Conservation (phyloP, 2,329 filamentous ascomycete genomes). For the Claviceps fusiformis region DNA sequence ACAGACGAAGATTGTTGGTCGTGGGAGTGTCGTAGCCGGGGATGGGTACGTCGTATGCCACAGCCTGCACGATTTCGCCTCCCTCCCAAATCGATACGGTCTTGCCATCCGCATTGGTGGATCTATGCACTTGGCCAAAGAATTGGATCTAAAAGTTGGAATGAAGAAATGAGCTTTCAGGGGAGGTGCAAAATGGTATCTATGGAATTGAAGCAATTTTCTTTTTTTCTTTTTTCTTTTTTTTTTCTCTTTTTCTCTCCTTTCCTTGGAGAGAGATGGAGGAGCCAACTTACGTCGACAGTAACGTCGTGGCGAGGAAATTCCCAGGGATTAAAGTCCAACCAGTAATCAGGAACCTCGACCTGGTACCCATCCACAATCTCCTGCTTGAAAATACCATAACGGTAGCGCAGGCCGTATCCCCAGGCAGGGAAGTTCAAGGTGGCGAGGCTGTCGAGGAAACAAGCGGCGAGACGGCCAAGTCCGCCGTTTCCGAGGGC, state of each 20-base stretch:
- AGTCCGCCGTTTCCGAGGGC: slow-evolving; percentile 93
- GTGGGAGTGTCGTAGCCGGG: slow-evolving; percentile 81
- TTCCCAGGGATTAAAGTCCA: slow-evolving; percentile 99
- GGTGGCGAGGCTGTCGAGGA: slow-evolving; percentile 89
- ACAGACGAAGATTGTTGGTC: slow-evolving; percentile 92
- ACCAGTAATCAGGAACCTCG: slow-evolving; percentile 96
- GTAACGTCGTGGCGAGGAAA: slow-evolving; percentile 92
- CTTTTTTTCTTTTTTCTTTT: no score
- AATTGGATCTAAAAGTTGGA: slow-evolving; percentile 60
- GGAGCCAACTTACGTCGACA: slow-evolving; percentile 52
- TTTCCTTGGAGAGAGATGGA: no score
- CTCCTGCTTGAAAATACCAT: slow-evolving; percentile 99
- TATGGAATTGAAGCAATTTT: no score
- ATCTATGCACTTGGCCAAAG: slow-evolving; percentile 71
- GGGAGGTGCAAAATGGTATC: no score
- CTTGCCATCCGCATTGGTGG: slow-evolving; percentile 64
- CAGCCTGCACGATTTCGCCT: slow-evolving; percentile 81
- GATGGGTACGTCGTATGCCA: slow-evolving; percentile 86
- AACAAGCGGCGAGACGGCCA: slow-evolving; percentile 87
- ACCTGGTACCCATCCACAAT: slow-evolving; percentile 97
- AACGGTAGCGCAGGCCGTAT: slow-evolving; percentile 88
- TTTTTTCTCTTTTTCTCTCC: no score
- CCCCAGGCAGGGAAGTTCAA: slow-evolving; percentile 96
- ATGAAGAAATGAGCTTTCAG: not conserved
- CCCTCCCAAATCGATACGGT: slow-evolving; percentile 70